These are phyloP conservation scores for Rosa multiflora DNA, from an alignment of 306 rosid genomes.

Conservation along the genomic window DNA sequence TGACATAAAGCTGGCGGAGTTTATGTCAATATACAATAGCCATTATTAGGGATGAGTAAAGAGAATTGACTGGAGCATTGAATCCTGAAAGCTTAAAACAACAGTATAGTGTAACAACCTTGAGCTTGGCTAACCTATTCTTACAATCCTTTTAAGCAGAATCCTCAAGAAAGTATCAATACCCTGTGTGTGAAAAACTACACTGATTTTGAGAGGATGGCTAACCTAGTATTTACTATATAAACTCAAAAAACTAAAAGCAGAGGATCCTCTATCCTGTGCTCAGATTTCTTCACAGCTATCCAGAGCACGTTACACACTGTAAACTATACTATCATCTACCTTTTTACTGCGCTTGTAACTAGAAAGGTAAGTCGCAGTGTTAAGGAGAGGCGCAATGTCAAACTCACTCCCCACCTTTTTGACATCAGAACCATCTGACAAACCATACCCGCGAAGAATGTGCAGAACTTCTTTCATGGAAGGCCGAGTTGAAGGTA, in stretches of 20 bases:
- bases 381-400: slow-evolving; percentile 54
- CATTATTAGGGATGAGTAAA: neutral
- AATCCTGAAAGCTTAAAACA: neutral
- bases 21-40: neutral
- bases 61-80: too few species aligned
- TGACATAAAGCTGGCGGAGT: neutral
- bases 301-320: slow-evolving; percentile 1
- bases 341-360: slow-evolving; percentile 45
- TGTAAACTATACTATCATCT: slow-evolving; percentile 31
- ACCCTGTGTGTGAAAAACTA: neutral
- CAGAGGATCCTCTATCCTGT: neutral
- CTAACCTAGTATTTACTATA: neutral
- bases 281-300: neutral
- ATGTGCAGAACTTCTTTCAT: slow-evolving; percentile 64
- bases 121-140: too few species aligned
- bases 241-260: neutral
- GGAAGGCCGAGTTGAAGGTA: slow-evolving; percentile 69
- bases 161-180: neutral
- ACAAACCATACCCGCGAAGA: slow-evolving; percentile 45
- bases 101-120: neutral
- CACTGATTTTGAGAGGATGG: neutral
- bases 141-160: neutral
- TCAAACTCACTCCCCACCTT: slow-evolving; percentile 47
- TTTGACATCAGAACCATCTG: slow-evolving; percentile 25
- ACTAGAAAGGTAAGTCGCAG: slow-evolving; percentile 48